Evolutionary conservation across 441 rosid genomes (phyloP).

Genomic region (Arabidopsis hybrid): DNA sequence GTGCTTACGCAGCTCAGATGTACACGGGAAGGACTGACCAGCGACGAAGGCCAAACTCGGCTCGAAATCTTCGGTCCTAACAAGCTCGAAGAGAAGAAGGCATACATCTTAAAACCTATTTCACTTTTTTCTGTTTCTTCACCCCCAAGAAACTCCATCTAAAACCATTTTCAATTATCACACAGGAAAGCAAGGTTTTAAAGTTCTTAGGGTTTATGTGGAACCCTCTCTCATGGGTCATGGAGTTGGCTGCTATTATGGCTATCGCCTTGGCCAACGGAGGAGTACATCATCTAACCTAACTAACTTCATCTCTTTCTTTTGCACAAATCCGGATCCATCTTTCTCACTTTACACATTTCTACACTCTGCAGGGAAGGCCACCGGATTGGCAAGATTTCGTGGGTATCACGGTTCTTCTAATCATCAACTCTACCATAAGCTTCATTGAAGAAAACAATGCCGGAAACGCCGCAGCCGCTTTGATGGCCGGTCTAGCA

Average conservation of each 20-base stretch:
- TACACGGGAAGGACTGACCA: slow-evolving; percentile 54
- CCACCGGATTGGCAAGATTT: slow-evolving; percentile 89
- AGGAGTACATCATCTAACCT: slow-evolving; percentile 56
- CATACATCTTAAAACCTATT: not conserved
- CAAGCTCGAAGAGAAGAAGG: slow-evolving; percentile 70
- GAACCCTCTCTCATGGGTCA: slow-evolving; percentile 77
- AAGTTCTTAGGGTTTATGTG: slow-evolving; percentile 69
- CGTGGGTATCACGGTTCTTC: slow-evolving; percentile 63
- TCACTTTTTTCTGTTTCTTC: slow-evolving; percentile 29
- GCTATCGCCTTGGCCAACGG: slow-evolving; percentile 71
- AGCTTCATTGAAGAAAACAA: slow-evolving; percentile 80
- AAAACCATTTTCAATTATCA: not conserved
- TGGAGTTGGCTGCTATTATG: slow-evolving; percentile 73
- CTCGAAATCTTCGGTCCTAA: slow-evolving; percentile 63
- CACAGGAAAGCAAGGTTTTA: slow-evolving; percentile 85
- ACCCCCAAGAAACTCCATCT: slow-evolving; percentile 4
- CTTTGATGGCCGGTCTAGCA: slow-evolving; percentile 84
- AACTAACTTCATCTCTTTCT: not conserved
- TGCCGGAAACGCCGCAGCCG: slow-evolving; percentile 83
- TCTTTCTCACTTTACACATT: slow-evolving; percentile 5
- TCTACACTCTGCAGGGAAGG: slow-evolving; percentile 54
- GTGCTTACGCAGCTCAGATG: slow-evolving; percentile 61
- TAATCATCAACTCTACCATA: slow-evolving; percentile 73
- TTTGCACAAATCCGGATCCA: not conserved
- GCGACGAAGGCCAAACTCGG: slow-evolving; percentile 57